Percentiles rank a stretch among this genome's conserved stretches.
Conservation (phyloP, 495 filamentous ascomycete genomes). For the Trichoderma orchidacearum region DNA sequence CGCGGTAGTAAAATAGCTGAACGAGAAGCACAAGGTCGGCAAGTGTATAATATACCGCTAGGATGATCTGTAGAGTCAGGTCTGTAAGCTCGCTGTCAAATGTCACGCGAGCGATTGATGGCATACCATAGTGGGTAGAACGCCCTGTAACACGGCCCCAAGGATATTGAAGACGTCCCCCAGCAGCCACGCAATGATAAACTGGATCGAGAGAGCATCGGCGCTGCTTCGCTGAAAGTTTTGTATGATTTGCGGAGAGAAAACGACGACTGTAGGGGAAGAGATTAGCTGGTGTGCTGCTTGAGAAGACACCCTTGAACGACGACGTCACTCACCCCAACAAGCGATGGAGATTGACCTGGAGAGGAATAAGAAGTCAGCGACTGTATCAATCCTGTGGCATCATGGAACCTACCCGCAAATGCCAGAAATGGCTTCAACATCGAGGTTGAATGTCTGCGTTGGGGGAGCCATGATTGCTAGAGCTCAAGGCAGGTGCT, state of each 20-base stretch:
- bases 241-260: slow-evolving; percentile 91
- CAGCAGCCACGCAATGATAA: slow-evolving; percentile 78
- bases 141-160: slow-evolving; percentile 82
- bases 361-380: not conserved
- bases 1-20: slow-evolving; percentile 91
- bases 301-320: not conserved
- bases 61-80: slow-evolving; percentile 44
- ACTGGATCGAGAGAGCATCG: slow-evolving; percentile 78
- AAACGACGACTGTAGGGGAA: slow-evolving; percentile 61
- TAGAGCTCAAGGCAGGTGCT: not conserved
- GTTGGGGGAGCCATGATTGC: slow-evolving; percentile 57
- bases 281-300: not conserved
- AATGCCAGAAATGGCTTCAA: slow-evolving; percentile 81
- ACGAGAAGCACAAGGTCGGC: slow-evolving; percentile 77
- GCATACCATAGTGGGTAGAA: slow-evolving; percentile 76
- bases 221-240: slow-evolving; percentile 82
- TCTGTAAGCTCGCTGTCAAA: not conserved
- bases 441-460: slow-evolving; percentile 52
- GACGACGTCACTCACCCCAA: slow-evolving; percentile 35
- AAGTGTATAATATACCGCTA: slow-evolving; percentile 90
- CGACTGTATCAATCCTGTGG: not conserved
- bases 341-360: slow-evolving; percentile 92
- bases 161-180: slow-evolving; percentile 97
- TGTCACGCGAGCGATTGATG: not conserved
- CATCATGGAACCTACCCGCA: slow-evolving; percentile 47